These are phyloP conservation scores for Somion occarium DNA, from an alignment of 1,284 basidiomycete genomes.

Conservation along the genomic window DNA sequence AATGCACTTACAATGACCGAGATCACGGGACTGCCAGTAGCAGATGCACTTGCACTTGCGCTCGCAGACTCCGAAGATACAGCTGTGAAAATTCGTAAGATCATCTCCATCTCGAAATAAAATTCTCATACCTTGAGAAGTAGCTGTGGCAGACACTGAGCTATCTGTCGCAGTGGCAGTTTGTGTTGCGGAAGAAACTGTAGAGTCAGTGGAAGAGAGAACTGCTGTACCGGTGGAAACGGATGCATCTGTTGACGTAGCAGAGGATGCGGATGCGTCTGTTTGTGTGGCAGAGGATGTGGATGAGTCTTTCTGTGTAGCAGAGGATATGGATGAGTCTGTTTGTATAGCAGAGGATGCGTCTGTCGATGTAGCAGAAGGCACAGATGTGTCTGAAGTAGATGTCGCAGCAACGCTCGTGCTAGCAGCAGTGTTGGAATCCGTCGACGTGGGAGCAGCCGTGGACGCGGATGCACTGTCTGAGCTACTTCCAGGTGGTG, in stretches of 20 bases:
- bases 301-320: not conserved
- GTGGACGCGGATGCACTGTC: no score
- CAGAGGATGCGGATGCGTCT: conserved; percentile 1
- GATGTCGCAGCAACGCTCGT: no score
- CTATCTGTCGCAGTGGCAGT: not conserved
- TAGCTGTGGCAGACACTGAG: not conserved
- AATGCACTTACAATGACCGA: conserved; percentile 2
- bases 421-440: no score
- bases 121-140: no score
- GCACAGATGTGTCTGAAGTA: not conserved
- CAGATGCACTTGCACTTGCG: conserved; percentile 4
- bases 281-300: conserved; percentile 4
- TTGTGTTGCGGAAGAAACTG: not conserved
- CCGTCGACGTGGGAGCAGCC: no score
- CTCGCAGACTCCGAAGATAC: not conserved
- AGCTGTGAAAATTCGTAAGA: no score
- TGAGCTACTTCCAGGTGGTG: no score
- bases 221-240: no score
- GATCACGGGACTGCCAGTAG: not conserved
- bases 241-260: not conserved
- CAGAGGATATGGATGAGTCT: not conserved
- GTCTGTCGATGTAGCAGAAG: not conserved
- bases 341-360: not conserved
- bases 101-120: no score
- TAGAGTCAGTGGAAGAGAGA: not conserved